Conservation (phyloP, 2,329 filamentous ascomycete species). For the Ilyonectria destructans region DNA sequence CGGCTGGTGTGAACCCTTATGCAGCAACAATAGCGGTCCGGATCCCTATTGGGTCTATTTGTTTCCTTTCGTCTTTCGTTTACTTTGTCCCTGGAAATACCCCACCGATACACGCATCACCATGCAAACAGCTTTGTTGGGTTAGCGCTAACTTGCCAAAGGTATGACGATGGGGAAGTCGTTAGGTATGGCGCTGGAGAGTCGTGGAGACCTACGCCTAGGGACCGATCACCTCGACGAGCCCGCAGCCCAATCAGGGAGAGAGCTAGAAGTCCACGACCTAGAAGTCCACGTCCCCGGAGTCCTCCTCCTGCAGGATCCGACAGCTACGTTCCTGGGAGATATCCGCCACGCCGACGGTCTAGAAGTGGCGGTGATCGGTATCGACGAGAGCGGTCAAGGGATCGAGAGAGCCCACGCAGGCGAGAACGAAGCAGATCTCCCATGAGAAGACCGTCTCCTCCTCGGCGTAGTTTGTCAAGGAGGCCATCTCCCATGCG, state of each 20-base stretch:
- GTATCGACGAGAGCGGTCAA: conserved; percentile 61
- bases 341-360: conserved; percentile 60
- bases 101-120: conserved; percentile 6
- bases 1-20: conserved; percentile 1
- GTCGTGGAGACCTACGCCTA: conserved; percentile 73
- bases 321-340: conserved; percentile 64
- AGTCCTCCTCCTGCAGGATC: conserved; percentile 58
- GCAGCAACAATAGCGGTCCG: not conserved
- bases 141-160: conserved; percentile 48
- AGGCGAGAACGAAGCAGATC: conserved; percentile 57
- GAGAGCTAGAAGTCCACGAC: conserved; percentile 55
- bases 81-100: conserved; percentile 22
- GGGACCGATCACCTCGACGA: conserved; percentile 63
- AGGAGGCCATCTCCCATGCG: conserved; percentile 56
- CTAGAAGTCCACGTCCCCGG: conserved; percentile 58
- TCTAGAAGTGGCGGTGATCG: conserved; percentile 61
- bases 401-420: conserved; percentile 58
- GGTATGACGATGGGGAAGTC: conserved; percentile 75
- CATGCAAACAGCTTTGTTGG: conserved; percentile 3
- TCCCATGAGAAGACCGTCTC: conserved; percentile 57
- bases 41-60: conserved; percentile 8
- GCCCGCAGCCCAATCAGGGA: conserved; percentile 53
- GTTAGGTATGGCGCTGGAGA: conserved; percentile 75
- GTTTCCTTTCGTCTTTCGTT: conserved; percentile 24
- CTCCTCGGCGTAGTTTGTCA: conserved; percentile 58